Percentiles rank a stretch among this genome's conserved stretches.
These are phyloP conservation scores for Phaeolepiota aurea DNA, from an alignment of 768 basidiomycete species.

Conservation along the genomic window DNA sequence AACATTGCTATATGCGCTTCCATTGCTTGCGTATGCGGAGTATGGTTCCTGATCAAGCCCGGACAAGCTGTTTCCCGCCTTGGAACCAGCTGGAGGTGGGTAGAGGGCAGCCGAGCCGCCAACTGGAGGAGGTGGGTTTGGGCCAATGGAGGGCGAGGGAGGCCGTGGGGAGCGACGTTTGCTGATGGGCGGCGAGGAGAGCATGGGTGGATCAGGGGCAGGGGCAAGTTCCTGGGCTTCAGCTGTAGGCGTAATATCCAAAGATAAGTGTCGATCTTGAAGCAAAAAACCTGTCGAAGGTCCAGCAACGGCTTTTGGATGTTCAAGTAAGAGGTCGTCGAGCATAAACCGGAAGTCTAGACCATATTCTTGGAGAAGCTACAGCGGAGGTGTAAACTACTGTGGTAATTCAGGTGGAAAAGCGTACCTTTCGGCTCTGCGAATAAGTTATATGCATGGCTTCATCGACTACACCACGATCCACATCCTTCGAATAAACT, in stretches of 20 bases:
- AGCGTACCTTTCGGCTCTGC: slow-evolving; percentile 79
- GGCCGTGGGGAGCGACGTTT: slow-evolving; percentile 20
- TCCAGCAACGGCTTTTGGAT: slow-evolving; percentile 29
- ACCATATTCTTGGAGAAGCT: slow-evolving; percentile 89
- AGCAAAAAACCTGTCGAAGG: slow-evolving; percentile 21
- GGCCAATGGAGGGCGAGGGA: slow-evolving; percentile 5
- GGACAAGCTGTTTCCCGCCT: neutral
- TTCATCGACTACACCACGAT: slow-evolving; percentile 64
- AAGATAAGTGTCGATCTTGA: slow-evolving; percentile 21
- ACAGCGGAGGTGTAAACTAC: neutral
- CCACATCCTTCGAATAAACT: slow-evolving; percentile 80
- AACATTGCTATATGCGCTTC: neutral
- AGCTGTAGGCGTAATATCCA: slow-evolving; percentile 12
- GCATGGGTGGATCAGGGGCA: slow-evolving; percentile 18
- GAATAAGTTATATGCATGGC: slow-evolving; percentile 67
- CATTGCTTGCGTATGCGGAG: no score
- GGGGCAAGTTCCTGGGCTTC: slow-evolving; percentile 11
- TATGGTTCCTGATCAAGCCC: no score
- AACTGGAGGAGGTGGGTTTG: slow-evolving; percentile 8
- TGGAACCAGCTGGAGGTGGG: slow-evolving; percentile 8
- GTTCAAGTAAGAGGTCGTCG: slow-evolving; percentile 54
- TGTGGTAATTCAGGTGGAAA: neutral
- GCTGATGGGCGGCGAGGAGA: slow-evolving; percentile 18
- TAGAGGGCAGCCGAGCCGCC: slow-evolving; percentile 9
- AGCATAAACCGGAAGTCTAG: slow-evolving; percentile 92